A percentile compares a stretch with the other conserved stretches of the same genome.
Conservation (phyloP, 192 early-diverging fungal genomes). For the Spizellomyces punctatus region DNA sequence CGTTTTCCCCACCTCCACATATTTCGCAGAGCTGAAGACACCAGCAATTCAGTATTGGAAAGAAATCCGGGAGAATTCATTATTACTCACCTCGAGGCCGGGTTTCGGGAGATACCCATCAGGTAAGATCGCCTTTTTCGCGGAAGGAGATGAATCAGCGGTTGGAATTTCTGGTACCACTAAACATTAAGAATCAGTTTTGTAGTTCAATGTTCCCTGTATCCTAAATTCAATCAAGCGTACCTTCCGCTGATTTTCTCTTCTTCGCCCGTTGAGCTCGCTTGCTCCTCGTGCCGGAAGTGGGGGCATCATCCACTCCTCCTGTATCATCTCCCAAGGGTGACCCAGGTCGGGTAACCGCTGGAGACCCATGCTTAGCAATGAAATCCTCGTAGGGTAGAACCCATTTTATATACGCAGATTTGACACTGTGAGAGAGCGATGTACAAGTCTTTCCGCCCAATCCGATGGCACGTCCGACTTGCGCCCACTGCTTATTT, state of each 20-base stretch:
- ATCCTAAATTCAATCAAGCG: too few relatives aligned
- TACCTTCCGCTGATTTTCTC: too few relatives aligned
- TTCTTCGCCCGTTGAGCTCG: not conserved
- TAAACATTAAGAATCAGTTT: not conserved
- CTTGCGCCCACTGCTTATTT: slow-evolving; percentile 83
- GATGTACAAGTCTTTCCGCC: slow-evolving; percentile 32
- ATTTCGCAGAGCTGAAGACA: slow-evolving; percentile 43
- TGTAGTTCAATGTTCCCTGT: too few relatives aligned
- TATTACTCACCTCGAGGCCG: slow-evolving; percentile 13
- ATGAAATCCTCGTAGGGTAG: slow-evolving; percentile 54
- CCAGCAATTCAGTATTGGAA: not conserved
- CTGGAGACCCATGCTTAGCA: slow-evolving; percentile 17
- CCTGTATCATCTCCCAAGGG: slow-evolving; percentile 1
- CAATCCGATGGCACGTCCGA: slow-evolving; percentile 59
- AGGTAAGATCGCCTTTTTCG: slow-evolving; percentile 16
- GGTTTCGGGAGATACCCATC: slow-evolving; percentile 20
- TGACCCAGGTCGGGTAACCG: slow-evolving; percentile 15
- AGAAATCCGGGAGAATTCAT: slow-evolving; percentile 1
- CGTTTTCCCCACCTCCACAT: slow-evolving; percentile 53
- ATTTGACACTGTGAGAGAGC: slow-evolving; percentile 35
- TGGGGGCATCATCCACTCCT: not conserved
- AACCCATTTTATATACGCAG: slow-evolving; percentile 47
- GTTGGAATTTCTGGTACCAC: not conserved
- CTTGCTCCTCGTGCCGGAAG: slow-evolving; percentile 7
- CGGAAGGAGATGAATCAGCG: slow-evolving; percentile 5